phyloP scores from a whole-genome alignment of 106 monocot species.

The Narthecium ossifragum region DNA sequence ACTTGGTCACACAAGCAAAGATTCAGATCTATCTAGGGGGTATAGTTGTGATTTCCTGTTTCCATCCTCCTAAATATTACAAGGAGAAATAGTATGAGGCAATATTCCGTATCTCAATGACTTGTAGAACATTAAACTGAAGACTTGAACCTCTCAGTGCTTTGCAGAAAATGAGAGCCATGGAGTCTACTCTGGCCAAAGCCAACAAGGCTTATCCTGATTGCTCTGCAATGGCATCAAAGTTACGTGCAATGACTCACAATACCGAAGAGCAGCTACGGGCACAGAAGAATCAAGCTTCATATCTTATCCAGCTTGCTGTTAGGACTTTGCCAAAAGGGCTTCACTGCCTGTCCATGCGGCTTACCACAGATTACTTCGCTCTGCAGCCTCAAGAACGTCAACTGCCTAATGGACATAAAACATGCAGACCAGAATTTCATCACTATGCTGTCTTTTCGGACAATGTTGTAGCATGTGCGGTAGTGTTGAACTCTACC shows the following conservation, averaged over 20 bases:
- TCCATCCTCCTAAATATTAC: not conserved
- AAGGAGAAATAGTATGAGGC: no score
- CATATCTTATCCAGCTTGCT: constrained; percentile 65
- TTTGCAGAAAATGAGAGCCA: constrained; percentile 78
- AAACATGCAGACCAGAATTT: constrained; percentile 28
- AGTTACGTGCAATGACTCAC: constrained; percentile 64
- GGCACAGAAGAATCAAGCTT: constrained; percentile 58
- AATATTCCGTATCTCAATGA: no score
- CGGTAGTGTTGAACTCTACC: constrained; percentile 82
- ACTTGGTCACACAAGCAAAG: constrained; percentile 47
- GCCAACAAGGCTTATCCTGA: constrained; percentile 73
- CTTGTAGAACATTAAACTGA: not conserved
- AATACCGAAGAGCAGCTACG: constrained; percentile 75
- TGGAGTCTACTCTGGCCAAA: constrained; percentile 64
- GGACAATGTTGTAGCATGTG: constrained; percentile 87
- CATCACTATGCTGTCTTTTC: constrained; percentile 88
- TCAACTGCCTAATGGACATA: constrained; percentile 27
- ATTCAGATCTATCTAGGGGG: constrained; percentile 53
- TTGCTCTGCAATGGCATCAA: constrained; percentile 74
- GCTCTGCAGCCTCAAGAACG: constrained; percentile 32
- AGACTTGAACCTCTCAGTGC: constrained; percentile 29
- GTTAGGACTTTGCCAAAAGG: constrained; percentile 83
- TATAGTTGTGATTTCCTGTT: constrained; percentile 11
- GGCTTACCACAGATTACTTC: constrained; percentile 75
- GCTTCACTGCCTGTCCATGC: constrained; percentile 87